phyloP scores from a whole-genome alignment of 2,329 filamentous ascomycete genomes.

The Colletotrichum limetticola region DNA sequence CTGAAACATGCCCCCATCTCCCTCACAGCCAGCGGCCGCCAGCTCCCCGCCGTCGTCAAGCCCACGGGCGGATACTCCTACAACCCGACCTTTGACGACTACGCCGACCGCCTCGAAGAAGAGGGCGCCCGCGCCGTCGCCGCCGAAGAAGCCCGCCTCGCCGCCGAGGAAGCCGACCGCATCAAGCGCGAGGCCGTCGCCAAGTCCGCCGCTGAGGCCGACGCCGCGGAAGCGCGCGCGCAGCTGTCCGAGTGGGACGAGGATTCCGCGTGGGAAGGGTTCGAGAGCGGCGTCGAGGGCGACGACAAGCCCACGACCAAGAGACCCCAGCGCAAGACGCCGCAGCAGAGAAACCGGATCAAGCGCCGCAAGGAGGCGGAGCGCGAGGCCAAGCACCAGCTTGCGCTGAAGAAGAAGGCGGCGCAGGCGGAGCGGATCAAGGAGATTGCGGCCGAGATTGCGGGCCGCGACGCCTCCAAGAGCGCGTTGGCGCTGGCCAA shows the following conservation, averaged over 20 bases:
- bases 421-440: constrained; percentile 78
- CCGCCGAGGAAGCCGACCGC: constrained; percentile 73
- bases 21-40: constrained; percentile 83
- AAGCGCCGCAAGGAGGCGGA: constrained; percentile 92
- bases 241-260: constrained; percentile 80
- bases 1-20: constrained; percentile 82
- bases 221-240: constrained; percentile 75
- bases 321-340: constrained; percentile 85
- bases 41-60: constrained; percentile 79
- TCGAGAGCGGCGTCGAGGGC: constrained; percentile 80
- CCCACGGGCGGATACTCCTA: constrained; percentile 90
- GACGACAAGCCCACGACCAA: constrained; percentile 67
- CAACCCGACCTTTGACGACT: constrained; percentile 89
- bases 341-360: constrained; percentile 85
- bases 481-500: constrained; percentile 52
- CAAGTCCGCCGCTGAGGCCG: constrained; percentile 77
- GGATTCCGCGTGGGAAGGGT: constrained; percentile 91
- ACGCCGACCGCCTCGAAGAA: constrained; percentile 77
- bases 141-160: constrained; percentile 79
- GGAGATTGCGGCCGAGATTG: constrained; percentile 73
- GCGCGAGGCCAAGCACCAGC: constrained; percentile 78
- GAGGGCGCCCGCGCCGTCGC: constrained; percentile 85
- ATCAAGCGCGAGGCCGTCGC: constrained; percentile 75
- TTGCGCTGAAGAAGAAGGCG: constrained; percentile 77
- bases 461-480: constrained; percentile 63